Evolutionary conservation across 306 rosid species (phyloP).

Genomic region (Oxytropis ochrocephala): DNA sequence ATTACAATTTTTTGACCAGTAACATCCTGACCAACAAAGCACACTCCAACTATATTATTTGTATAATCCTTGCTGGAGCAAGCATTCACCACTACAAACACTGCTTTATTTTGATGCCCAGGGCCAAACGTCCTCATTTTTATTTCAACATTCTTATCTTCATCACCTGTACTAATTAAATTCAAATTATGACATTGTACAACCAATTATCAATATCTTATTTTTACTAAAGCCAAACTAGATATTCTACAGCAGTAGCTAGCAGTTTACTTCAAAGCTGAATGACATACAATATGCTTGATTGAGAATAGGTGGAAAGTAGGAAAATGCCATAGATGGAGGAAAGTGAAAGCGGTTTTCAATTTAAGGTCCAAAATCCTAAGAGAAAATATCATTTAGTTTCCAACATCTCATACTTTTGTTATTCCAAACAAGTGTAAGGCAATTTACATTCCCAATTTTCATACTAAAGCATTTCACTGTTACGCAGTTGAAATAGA

Average conservation of each 20-base stretch:
- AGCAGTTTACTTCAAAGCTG: too few species aligned
- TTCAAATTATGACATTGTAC: constrained; percentile 28
- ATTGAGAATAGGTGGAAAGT: not conserved
- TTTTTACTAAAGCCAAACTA: constrained; percentile 27
- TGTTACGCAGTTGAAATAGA: not conserved
- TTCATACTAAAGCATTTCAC: not conserved
- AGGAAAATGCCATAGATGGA: not conserved
- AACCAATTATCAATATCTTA: constrained; percentile 19
- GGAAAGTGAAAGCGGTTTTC: constrained; percentile 7
- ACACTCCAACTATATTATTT: constrained; percentile 81
- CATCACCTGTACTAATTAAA: constrained; percentile 82
- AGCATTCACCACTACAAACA: constrained; percentile 91
- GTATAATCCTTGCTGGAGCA: constrained; percentile 93
- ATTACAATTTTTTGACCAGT: constrained; percentile 89
- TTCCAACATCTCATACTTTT: not conserved
- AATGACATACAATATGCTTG: too few species aligned
- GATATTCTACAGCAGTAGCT: too few species aligned
- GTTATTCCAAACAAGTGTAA: not conserved
- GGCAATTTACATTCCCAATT: not conserved
- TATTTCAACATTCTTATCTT: constrained; percentile 89
- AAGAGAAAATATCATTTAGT: not conserved
- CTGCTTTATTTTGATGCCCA: constrained; percentile 52
- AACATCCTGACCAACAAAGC: constrained; percentile 99
- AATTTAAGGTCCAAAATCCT: not conserved
- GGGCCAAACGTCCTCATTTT: constrained; percentile 83